Conservation (phyloP, 2,329 filamentous ascomycete genomes). For the Aureobasidium sp. region DNA sequence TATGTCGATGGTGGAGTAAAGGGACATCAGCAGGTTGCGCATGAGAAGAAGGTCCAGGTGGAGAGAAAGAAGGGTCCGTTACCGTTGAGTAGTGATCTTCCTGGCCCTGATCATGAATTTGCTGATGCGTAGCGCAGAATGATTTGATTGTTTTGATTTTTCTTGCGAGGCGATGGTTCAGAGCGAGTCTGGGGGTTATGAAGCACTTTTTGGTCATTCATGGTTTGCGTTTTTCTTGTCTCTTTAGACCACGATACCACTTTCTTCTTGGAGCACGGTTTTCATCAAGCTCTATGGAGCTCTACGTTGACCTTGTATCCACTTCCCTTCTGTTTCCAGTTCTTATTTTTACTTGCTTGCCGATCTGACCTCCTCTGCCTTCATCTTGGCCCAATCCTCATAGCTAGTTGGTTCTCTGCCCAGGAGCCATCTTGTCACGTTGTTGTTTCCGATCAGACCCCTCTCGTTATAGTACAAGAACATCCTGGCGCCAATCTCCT, state of each 20-base stretch:
- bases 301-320: neutral
- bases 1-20: neutral
- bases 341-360: neutral
- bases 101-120: constrained; percentile 2
- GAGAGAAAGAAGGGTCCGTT: constrained; percentile 8
- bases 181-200: neutral
- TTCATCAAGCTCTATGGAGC: no score
- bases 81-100: constrained; percentile 4
- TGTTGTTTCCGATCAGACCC: constrained; percentile 21
- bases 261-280: neutral
- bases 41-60: neutral
- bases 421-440: constrained; percentile 20
- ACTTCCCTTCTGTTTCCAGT: neutral
- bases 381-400: constrained; percentile 17
- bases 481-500: constrained; percentile 17
- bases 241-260: neutral
- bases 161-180: neutral
- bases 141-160: neutral
- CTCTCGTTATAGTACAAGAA: constrained; percentile 21
- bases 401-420: constrained; percentile 18
- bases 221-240: neutral
- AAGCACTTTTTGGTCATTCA: neutral
- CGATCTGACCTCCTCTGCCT: constrained; percentile 4
- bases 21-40: neutral
- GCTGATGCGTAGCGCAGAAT: constrained; percentile 5